phyloP scores from a whole-genome alignment of 208 protist species.

The Angomonas ambiguus region DNA sequence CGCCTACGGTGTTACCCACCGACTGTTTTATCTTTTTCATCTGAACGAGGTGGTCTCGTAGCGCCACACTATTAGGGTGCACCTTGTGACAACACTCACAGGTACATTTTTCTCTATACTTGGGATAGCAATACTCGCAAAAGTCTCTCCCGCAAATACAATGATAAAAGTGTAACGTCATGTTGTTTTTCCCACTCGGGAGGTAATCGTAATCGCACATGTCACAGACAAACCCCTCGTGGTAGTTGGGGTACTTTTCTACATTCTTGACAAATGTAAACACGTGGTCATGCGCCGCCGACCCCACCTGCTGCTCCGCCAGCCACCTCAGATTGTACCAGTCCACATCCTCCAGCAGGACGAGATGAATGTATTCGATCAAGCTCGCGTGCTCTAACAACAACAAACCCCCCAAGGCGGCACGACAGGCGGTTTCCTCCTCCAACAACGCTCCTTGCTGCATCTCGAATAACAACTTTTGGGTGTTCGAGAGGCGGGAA shows the following conservation, averaged over 20 bases:
- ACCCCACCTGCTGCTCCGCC: constrained; percentile 68
- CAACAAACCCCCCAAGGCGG: constrained; percentile 21
- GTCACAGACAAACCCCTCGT: constrained; percentile 83
- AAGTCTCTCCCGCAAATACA: constrained; percentile 82
- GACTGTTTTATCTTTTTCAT: constrained; percentile 11
- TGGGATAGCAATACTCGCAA: constrained; percentile 66
- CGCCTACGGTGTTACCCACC: neutral
- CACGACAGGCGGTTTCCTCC: constrained; percentile 34
- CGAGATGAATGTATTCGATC: constrained; percentile 27
- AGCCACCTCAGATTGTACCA: constrained; percentile 77
- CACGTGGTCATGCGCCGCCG: constrained; percentile 64
- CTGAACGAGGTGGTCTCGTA: constrained; percentile 47
- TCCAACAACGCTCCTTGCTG: constrained; percentile 20
- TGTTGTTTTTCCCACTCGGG: constrained; percentile 27
- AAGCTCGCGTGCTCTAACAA: constrained; percentile 60
- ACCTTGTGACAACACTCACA: constrained; percentile 54
- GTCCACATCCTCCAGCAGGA: constrained; percentile 65
- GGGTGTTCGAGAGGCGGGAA: neutral
- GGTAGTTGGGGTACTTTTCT: constrained; percentile 47
- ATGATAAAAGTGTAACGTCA: constrained; percentile 71
- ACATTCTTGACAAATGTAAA: constrained; percentile 55
- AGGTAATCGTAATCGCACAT: constrained; percentile 76
- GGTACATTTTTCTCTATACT: constrained; percentile 56
- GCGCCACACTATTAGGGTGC: constrained; percentile 55
- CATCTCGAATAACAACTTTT: constrained; percentile 12